Evolutionary conservation across 208 protist species (phyloP).

Genomic region (Acanthamoeba culbertsoni): DNA sequence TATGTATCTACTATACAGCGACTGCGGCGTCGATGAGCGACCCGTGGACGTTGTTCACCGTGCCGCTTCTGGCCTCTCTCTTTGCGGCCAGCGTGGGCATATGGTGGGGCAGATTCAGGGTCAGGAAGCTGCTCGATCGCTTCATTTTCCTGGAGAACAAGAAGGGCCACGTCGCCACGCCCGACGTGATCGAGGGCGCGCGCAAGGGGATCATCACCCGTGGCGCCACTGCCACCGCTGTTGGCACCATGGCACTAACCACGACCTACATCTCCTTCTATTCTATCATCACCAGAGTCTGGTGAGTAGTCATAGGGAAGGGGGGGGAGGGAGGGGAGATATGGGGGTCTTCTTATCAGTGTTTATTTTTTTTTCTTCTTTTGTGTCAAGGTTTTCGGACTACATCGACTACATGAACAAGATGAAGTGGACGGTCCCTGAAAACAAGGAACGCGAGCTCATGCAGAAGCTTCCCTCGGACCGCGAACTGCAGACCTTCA

Average conservation of each 20-base stretch:
- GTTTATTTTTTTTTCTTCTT: not conserved
- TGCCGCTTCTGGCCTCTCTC: constrained; percentile 12
- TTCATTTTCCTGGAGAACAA: constrained; percentile 20
- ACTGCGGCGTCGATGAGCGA: not conserved
- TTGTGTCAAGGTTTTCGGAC: not conserved
- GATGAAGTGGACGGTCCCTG: constrained; percentile 23
- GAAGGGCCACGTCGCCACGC: not conserved
- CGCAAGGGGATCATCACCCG: constrained; percentile 22
- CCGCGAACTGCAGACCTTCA: not conserved
- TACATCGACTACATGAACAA: constrained; percentile 23
- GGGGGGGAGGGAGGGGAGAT: not conserved
- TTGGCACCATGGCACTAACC: constrained; percentile 24
- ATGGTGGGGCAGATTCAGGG: not conserved
- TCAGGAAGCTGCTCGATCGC: constrained; percentile 1
- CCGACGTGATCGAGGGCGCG: not conserved
- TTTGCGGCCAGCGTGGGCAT: constrained; percentile 39
- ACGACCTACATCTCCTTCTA: constrained; percentile 56
- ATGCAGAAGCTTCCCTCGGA: not conserved
- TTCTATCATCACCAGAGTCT: not conserved
- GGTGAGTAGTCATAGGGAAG: too few species aligned
- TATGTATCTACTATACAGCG: not conserved
- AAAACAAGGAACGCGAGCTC: not conserved
- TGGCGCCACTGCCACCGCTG: not conserved
- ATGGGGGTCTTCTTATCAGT: not conserved
- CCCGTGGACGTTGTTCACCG: not conserved